phyloP scores from a whole-genome alignment of 1,284 basidiomycete genomes.

The Ceratobasidium papillatum region DNA sequence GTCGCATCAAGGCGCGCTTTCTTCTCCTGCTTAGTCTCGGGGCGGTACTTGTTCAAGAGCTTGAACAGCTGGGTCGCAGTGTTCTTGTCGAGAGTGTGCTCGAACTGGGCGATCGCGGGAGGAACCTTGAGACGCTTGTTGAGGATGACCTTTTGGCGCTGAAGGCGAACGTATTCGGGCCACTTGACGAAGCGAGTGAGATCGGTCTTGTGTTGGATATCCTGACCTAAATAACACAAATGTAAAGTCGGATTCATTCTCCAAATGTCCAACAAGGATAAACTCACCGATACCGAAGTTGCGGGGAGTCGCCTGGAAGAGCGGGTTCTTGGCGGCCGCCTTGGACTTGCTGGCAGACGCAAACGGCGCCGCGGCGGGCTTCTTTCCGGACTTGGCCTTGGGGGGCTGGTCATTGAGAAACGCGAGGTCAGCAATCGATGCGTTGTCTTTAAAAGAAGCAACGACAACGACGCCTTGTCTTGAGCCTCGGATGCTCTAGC shows the following conservation, averaged over 20 bases:
- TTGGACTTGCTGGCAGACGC: conserved; percentile 79
- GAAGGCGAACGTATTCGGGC: conserved; percentile 98
- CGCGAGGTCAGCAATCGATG: conserved; percentile 28
- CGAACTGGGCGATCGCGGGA: conserved; percentile 97
- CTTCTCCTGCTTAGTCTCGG: conserved; percentile 97
- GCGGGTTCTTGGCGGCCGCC: conserved; percentile 88
- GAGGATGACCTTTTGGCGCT: conserved; percentile 98
- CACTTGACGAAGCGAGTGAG: conserved; percentile 99
- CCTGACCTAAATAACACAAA: conserved; percentile 72
- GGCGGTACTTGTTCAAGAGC: conserved; percentile 96
- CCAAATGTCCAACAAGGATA: not conserved
- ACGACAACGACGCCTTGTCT: conserved; percentile 31
- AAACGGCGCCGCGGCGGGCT: conserved; percentile 79
- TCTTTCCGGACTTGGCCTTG: conserved; percentile 76
- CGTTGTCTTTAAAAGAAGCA: conserved; percentile 15
- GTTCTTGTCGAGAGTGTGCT: conserved; percentile 99
- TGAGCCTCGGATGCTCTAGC: conserved; percentile 38
- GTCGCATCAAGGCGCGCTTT: conserved; percentile 86
- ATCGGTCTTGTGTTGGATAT: conserved; percentile 90
- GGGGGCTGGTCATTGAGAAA: conserved; percentile 85
- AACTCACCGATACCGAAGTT: conserved; percentile 94
- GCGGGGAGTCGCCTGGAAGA: conserved; percentile 90
- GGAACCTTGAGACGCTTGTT: conserved; percentile 99
- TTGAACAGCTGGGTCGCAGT: conserved; percentile 98
- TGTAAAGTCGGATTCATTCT: conserved; percentile 6